Conservation (phyloP, 164 flowering plant species). For the Warburgia ugandensis region DNA sequence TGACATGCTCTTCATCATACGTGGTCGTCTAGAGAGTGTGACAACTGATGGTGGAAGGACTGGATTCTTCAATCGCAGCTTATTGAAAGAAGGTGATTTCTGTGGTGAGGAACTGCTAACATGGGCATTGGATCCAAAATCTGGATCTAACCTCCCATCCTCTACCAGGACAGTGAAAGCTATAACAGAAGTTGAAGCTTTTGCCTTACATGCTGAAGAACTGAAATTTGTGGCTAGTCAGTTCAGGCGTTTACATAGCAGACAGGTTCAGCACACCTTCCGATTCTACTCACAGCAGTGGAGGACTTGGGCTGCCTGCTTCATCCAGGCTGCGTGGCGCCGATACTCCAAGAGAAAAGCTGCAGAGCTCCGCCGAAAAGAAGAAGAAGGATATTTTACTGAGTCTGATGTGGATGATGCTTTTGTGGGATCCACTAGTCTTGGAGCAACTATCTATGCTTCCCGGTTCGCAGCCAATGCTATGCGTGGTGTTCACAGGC, state of each 20-base stretch:
- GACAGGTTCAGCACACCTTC: constrained; percentile 96
- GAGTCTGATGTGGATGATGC: constrained; percentile 12
- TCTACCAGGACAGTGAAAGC: constrained; percentile 94
- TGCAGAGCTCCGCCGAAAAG: constrained; percentile 53
- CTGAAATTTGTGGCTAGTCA: constrained; percentile 92
- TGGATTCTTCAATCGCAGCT: constrained; percentile 83
- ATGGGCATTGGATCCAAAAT: constrained; percentile 94
- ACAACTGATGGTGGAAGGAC: constrained; percentile 96
- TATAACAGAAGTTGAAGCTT: constrained; percentile 86
- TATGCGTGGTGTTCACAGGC: constrained; percentile 71
- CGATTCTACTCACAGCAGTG: constrained; percentile 97
- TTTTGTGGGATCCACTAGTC: constrained; percentile 48
- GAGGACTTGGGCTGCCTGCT: constrained; percentile 99
- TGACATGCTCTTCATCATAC: constrained; percentile 95
- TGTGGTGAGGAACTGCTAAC: constrained; percentile 98
- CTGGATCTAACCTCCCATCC: constrained; percentile 80
- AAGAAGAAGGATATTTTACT: constrained; percentile 42
- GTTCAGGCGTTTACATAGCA: constrained; percentile 93
- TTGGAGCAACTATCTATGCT: constrained; percentile 78
- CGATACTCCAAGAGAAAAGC: constrained; percentile 74
- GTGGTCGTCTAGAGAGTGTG: constrained; percentile 91
- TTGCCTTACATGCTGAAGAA: constrained; percentile 85
- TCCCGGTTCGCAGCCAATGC: constrained; percentile 86
- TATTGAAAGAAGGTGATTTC: constrained; percentile 85
- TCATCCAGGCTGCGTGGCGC: constrained; percentile 97